A percentile compares a stretch with the other conserved stretches of the same genome.
Evolutionary conservation across 495 filamentous ascomycete species (phyloP).

Genomic region (Neurospora tetraspora): DNA sequence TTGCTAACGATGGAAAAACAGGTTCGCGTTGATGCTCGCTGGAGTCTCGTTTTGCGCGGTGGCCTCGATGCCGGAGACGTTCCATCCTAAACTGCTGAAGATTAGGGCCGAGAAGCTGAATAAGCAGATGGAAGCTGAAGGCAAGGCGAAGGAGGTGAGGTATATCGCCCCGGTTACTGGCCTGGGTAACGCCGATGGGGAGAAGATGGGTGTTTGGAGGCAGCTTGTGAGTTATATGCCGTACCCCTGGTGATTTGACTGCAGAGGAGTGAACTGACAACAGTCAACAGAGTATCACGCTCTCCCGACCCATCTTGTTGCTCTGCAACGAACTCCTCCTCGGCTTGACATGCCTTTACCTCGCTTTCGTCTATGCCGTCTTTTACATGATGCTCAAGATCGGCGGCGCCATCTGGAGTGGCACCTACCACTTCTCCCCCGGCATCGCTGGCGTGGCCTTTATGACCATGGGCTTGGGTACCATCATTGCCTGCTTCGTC

Average conservation of each 20-base stretch:
- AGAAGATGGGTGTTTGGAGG: conserved; percentile 7
- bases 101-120: conserved; percentile 37
- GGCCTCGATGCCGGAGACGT: conserved; percentile 37
- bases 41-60: conserved; percentile 23
- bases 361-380: conserved; percentile 54
- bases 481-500: conserved; percentile 42
- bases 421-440: conserved; percentile 28
- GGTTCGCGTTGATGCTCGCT: conserved; percentile 33
- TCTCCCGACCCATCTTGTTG: conserved; percentile 42
- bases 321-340: conserved; percentile 53
- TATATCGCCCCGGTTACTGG: conserved; percentile 9
- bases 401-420: conserved; percentile 47
- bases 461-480: conserved; percentile 28
- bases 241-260: not conserved
- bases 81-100: conserved; percentile 37
- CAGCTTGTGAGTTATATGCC: conserved; percentile 11
- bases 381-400: conserved; percentile 58
- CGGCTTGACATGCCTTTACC: conserved; percentile 49
- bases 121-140: conserved; percentile 15
- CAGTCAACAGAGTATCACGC: conserved; percentile 12
- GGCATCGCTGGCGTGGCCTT: conserved; percentile 26
- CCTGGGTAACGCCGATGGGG: conserved; percentile 4
- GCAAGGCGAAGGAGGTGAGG: not conserved
- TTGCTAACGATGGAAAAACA: not conserved
- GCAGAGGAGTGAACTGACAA: not conserved